Percentiles rank a stretch among this genome's conserved stretches.
Conservation (phyloP, 2,329 filamentous ascomycete genomes). For the Macroventuria anomochaeta region DNA sequence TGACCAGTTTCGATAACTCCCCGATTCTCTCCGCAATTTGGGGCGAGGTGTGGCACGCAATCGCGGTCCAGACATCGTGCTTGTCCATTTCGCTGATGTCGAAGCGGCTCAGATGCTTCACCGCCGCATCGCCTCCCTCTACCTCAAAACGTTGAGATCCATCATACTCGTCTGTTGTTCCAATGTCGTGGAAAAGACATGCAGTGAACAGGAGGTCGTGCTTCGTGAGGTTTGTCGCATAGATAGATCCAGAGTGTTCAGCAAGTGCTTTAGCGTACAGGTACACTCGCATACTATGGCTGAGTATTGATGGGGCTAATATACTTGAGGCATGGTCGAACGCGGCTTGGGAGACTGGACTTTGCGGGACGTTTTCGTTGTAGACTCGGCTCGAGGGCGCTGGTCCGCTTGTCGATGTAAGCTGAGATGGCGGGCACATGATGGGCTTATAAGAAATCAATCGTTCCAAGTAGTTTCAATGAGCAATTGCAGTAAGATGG, state of each 20-base stretch:
- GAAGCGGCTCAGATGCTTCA: slow-evolving; percentile 36
- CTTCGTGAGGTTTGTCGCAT: slow-evolving; percentile 48
- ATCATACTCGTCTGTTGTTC: slow-evolving; percentile 60
- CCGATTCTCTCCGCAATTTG: slow-evolving; percentile 55
- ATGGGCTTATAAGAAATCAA: background rate
- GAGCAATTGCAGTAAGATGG: background rate
- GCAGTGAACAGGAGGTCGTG: slow-evolving; percentile 58
- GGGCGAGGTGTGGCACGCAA: slow-evolving; percentile 54
- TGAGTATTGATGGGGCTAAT: slow-evolving; percentile 64
- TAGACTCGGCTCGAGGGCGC: background rate
- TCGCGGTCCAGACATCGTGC: slow-evolving; percentile 55
- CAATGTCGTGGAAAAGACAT: slow-evolving; percentile 76
- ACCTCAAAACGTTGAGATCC: slow-evolving; percentile 54
- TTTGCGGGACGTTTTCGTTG: slow-evolving; percentile 50
- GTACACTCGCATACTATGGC: slow-evolving; percentile 74
- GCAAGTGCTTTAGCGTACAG: slow-evolving; percentile 60
- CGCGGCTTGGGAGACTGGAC: slow-evolving; percentile 55
- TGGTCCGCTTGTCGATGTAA: slow-evolving; percentile 1
- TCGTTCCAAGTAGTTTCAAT: background rate
- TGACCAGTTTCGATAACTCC: slow-evolving; percentile 47
- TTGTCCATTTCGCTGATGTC: slow-evolving; percentile 33
- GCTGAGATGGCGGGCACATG: slow-evolving; percentile 32
- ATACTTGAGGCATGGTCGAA: slow-evolving; percentile 59
- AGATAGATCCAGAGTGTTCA: slow-evolving; percentile 36
- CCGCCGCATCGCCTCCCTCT: slow-evolving; percentile 54